Evolutionary conservation across 192 early-diverging fungal species (phyloP), one percentile per base, ranked within the genome.

Genomic region (Bifiguratus adelaidae): DNA sequence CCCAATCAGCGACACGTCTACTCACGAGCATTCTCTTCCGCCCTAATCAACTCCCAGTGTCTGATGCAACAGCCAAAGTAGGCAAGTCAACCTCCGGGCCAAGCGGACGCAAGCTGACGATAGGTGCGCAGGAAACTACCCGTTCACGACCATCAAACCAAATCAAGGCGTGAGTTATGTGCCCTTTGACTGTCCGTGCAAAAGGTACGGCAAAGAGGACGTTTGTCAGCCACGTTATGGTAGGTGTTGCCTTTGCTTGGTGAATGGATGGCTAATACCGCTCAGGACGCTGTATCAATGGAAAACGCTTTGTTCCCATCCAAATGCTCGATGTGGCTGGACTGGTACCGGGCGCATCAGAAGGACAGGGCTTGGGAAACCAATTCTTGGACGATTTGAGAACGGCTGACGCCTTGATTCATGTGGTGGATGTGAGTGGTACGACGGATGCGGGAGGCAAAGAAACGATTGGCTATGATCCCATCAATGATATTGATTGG

Each of bases 91-190:
- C 2, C 20, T 21, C 24, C 24, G 11, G 6, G 32, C 8, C 16
- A 20, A 7, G 22, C 22, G 32, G 2, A 11, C 8, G 32, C 32
- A 13, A 34, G 11, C 11, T 34, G 11, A 34, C 32, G 8, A 9
- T 33, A 33, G 32, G 8, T 33, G 8, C 32, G 4, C 28, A 51
- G 49, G 65, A 6, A 85, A 79, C 55, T 88, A 78, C 41, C 88
- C 88, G 4, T 91, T 91, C 65, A 91, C 88, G 15, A 91, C 88
- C 22, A 91, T 91, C 30, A 78, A 82, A 45, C 85, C 85, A 13
- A 89, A 89, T 63, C 73, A 82, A 44, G 87, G 83, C 34, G 70
- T 89, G 23, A 76, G 78, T 0, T 88, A 88, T 63, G 75, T 85
- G 45, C 76, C 74, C 2, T 53, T 84, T 3, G 71, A 70, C 22